Evolutionary conservation across 169 alveolate genomes (phyloP).

Genomic region (Plasmodium yoelii): DNA sequence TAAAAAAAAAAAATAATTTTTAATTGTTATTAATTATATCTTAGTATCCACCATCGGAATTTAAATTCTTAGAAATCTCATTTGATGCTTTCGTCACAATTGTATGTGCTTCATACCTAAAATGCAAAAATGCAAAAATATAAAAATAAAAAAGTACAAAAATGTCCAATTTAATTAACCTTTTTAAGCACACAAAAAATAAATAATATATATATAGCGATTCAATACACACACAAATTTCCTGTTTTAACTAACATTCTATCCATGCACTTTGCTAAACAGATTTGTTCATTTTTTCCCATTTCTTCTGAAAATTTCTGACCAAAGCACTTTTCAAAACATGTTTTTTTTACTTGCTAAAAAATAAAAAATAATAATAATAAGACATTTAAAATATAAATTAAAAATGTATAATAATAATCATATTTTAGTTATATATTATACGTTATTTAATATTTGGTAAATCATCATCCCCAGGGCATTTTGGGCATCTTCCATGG

Average conservation of each 20-base stretch:
- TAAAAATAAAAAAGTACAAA: not conserved
- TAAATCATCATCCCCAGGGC: slow-evolving; percentile 75
- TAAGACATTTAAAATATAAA: not conserved
- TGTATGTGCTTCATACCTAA: slow-evolving; percentile 91
- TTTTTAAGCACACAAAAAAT: not conserved
- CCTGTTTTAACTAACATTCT: slow-evolving; percentile 83
- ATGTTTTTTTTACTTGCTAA: slow-evolving; percentile 90
- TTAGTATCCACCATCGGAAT: slow-evolving; percentile 42
- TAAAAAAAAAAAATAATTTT: not conserved
- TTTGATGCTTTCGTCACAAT: slow-evolving; percentile 89
- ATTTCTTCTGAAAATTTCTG: slow-evolving; percentile 85
- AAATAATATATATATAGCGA: not conserved
- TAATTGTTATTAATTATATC: slow-evolving; percentile 13
- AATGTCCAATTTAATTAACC: not conserved
- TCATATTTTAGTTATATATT: not conserved
- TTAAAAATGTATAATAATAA: slow-evolving; percentile 2
- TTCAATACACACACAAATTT: not conserved
- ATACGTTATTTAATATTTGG: slow-evolving; percentile 61
- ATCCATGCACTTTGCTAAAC: slow-evolving; percentile 93
- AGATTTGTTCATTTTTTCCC: slow-evolving; percentile 87
- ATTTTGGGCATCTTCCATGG: slow-evolving; percentile 72
- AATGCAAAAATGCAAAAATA: not conserved
- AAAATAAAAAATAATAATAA: not conserved
- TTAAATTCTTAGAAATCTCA: slow-evolving; percentile 86
- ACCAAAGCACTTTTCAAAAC: slow-evolving; percentile 90